A percentile compares a stretch with the other conserved stretches of the same genome.
These are phyloP conservation scores for Petunia axillaris DNA, from an alignment of 257 asterid species.

Conservation along the genomic window DNA sequence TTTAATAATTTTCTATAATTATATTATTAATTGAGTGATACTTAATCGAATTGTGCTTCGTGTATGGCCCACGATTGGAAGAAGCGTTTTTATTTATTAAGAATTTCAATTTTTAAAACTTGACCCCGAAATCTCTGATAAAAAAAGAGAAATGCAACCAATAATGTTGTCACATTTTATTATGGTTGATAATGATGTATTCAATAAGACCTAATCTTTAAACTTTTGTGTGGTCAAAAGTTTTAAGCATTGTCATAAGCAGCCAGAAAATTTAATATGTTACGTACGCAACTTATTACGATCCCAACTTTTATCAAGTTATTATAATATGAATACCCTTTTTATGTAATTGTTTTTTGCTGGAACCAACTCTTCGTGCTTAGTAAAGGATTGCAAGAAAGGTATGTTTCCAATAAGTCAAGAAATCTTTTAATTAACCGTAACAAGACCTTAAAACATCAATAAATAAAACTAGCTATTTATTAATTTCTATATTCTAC, in stretches of 20 bases:
- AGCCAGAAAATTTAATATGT: not conserved
- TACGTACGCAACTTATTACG: not conserved
- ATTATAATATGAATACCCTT: not conserved
- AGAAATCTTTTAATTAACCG: not conserved
- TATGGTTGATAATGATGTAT: not conserved
- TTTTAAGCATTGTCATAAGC: not conserved
- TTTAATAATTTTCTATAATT: too few species aligned
- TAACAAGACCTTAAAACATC: not conserved
- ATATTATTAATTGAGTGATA: too few species aligned
- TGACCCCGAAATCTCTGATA: too few species aligned
- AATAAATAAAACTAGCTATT: not conserved
- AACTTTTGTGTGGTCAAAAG: slow-evolving; percentile 15
- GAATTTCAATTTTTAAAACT: too few species aligned
- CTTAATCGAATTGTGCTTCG: too few species aligned
- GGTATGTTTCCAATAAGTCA: not conserved
- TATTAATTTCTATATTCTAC: not conserved
- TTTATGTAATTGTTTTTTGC: not conserved
- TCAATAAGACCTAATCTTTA: slow-evolving; percentile 10
- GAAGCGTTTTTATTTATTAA: too few species aligned
- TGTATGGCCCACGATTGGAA: too few species aligned
- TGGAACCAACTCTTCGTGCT: slow-evolving; percentile 16
- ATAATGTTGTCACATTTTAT: too few species aligned
- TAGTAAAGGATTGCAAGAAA: not conserved
- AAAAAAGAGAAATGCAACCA: too few species aligned
- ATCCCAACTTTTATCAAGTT: not conserved